Base-by-base conservation (phyloP, 495 filamentous ascomycete genomes). In the Trichoderma asperelloides region DNA sequence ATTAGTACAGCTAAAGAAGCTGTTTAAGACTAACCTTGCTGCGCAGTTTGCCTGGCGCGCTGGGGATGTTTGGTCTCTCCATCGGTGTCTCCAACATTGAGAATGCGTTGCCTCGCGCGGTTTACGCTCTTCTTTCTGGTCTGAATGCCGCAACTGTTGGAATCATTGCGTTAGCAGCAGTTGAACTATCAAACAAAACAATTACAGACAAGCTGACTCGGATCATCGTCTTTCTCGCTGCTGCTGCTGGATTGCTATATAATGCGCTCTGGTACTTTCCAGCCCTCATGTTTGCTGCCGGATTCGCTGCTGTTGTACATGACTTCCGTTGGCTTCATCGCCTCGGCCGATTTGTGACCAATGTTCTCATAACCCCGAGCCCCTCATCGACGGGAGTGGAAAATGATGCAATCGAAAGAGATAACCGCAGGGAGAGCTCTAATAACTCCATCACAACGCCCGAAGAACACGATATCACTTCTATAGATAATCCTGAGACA, bases 231-330 rank as follows among this genome's bases (percentile, higher is more conserved):
- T 86, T 91, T 66, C 71, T 91, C n/a, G 85, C 84, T 18, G 91
- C 79, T 25, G 78, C 82, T 3, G 88, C 88, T 0, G 91, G 90
- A 7, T 76, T 94, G 74, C 81, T 89, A 51, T 93, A 94, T 69
- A 92, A 85, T 66, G 86, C 90, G 0, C 76, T 93, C 0, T 96
- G 90, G 91, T 96, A 92, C 71, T 94, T 93, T 69, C 91, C 91
- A 0, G 73, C 90, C 1, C 71, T 96, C 11, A 88, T 94, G 82
- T 66, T 87, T 13, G 37, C 75, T 1, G 77, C 78, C 16, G 90
- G 86, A 0, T 77, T 87, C 39, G 75, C 78, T 0, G 87, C 88
- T 0, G 73, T 87, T 0, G 47, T 84, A 9, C 90, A 86, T 78
- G 91, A 94, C 74, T 82, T 64, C 78, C 81, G 84, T 23, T 86